Evolutionary conservation across 1,284 basidiomycete species (phyloP).

Genomic region (Puccinia sorghi): DNA sequence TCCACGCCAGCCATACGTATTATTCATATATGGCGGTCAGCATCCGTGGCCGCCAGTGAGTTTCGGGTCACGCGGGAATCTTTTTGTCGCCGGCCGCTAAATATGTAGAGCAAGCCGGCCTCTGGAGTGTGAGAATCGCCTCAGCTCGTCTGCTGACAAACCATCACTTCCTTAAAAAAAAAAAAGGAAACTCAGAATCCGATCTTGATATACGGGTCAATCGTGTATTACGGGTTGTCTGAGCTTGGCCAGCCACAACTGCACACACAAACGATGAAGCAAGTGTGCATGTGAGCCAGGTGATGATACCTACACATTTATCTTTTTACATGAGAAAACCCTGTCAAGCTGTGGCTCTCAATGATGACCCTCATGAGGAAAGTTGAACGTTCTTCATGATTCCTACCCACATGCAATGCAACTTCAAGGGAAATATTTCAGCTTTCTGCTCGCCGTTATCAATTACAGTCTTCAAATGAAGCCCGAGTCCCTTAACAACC

Average conservation of each 20-base stretch:
- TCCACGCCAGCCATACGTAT: not conserved
- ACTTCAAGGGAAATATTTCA: not conserved
- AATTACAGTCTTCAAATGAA: not conserved
- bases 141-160: conserved; percentile 16
- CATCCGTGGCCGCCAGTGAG: not conserved
- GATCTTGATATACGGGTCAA: not conserved
- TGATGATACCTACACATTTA: conserved; percentile 2
- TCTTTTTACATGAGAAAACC: not conserved
- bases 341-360: conserved; percentile 4
- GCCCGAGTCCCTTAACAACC: conserved; percentile 9
- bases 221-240: too few relatives aligned
- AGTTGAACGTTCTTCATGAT: not conserved
- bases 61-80: not conserved
- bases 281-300: too few relatives aligned
- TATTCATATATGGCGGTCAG: not conserved
- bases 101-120: not conserved
- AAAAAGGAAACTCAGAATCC: not conserved
- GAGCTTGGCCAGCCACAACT: not conserved
- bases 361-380: not conserved
- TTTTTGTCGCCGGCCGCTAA: not conserved
- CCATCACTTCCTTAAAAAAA: not conserved
- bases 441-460: too few relatives aligned
- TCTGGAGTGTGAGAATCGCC: conserved; percentile 17
- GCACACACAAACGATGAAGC: not conserved
- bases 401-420: not conserved